A percentile compares a stretch with the other conserved stretches of the same genome.
phyloP scores from a whole-genome alignment of 2,329 filamentous ascomycete genomes.

The Penicillium griseofulvum region DNA sequence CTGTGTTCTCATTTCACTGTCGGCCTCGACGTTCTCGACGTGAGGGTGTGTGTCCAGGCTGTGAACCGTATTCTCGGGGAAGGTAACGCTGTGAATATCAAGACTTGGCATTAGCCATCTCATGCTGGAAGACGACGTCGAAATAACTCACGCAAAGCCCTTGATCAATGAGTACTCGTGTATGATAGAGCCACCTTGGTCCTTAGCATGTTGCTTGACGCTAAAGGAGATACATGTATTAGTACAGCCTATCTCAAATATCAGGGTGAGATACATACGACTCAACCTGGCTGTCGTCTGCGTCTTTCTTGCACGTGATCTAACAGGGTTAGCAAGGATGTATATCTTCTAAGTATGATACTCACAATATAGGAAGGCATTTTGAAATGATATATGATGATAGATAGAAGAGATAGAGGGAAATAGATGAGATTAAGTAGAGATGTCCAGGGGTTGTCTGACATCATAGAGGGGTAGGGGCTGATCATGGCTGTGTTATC shows the following conservation, averaged over 20 bases:
- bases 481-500: constrained; percentile 1
- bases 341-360: neutral
- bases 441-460: neutral
- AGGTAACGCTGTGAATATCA: neutral
- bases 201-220: constrained; percentile 2
- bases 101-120: neutral
- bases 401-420: no score
- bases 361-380: constrained; percentile 8
- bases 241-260: neutral
- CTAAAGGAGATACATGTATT: neutral
- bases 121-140: neutral
- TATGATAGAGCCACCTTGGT: constrained; percentile 2
- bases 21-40: constrained; percentile 1
- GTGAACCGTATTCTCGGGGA: neutral
- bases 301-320: constrained; percentile 5
- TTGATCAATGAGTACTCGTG: constrained; percentile 10
- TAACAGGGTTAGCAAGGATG: neutral
- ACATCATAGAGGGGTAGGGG: constrained; percentile 13
- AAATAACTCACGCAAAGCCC: constrained; percentile 7
- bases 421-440: neutral
- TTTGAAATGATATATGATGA: neutral
- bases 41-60: constrained; percentile 2
- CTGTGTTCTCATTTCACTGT: neutral
- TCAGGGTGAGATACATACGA: neutral
- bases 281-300: neutral